phyloP scores from a whole-genome alignment of 495 filamentous ascomycete genomes.

The Rhypophila decipiens region DNA sequence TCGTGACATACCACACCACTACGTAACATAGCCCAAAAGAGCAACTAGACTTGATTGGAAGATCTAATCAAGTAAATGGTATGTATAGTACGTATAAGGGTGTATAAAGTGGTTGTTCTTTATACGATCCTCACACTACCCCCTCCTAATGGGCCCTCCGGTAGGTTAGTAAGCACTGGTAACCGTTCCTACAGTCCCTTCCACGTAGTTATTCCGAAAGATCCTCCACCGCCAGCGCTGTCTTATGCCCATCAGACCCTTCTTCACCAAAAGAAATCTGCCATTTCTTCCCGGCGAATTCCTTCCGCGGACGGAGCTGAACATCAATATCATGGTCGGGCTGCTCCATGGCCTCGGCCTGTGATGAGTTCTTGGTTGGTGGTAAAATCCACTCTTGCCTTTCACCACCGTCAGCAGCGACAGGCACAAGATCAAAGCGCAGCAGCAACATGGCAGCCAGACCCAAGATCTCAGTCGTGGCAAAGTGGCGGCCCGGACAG shows the following conservation, averaged over 20 bases:
- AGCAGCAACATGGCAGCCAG: constrained; percentile 7
- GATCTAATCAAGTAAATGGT: too few relatives aligned
- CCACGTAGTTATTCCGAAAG: not conserved
- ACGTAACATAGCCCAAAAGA: too few relatives aligned
- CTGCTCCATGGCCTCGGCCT: constrained; percentile 18
- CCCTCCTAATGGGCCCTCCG: too few relatives aligned
- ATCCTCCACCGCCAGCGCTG: not conserved
- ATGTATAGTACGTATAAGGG: too few relatives aligned
- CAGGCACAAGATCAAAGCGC: constrained; percentile 14
- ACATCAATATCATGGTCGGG: constrained; percentile 19
- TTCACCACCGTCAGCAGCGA: not conserved
- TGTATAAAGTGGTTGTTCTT: too few relatives aligned
- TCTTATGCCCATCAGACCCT: not conserved
- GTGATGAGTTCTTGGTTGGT: constrained; percentile 11
- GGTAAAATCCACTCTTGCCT: constrained; percentile 1
- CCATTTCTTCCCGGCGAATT: not conserved
- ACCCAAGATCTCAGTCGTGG: constrained; percentile 18
- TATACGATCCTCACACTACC: too few relatives aligned
- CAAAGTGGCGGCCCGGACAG: constrained; percentile 28
- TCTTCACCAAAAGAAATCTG: not conserved
- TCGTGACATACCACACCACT: too few relatives aligned
- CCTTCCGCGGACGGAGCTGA: constrained; percentile 9
- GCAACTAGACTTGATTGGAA: too few relatives aligned
- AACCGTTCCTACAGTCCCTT: too few relatives aligned
- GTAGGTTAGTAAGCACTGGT: too few relatives aligned